Conservation (phyloP, 306 rosid genomes). For the Cucumis cinereus region DNA sequence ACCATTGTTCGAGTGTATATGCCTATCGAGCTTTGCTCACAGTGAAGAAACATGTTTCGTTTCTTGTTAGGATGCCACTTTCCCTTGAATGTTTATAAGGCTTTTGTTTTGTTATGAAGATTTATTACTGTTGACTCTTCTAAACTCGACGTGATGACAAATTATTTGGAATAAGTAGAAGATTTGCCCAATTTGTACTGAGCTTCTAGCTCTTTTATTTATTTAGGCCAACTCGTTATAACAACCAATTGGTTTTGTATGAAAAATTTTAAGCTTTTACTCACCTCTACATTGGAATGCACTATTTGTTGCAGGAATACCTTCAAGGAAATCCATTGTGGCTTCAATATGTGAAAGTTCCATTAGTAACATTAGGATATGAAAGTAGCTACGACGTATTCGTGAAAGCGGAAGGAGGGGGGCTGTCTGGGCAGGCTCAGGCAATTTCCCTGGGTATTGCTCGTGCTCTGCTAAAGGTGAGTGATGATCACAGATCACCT, state of each 20-base stretch:
- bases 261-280: neutral
- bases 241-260: neutral
- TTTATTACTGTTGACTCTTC: neutral
- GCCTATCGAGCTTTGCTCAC: no score
- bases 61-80: neutral
- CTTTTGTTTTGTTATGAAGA: no score
- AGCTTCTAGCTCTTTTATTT: neutral
- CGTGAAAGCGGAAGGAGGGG: constrained; percentile 88
- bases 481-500: constrained; percentile 68
- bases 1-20: no score
- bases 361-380: constrained; percentile 65
- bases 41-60: neutral
- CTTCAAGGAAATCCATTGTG: constrained; percentile 93
- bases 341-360: constrained; percentile 75
- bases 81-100: neutral
- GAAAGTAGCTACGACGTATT: constrained; percentile 78
- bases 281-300: constrained; percentile 7
- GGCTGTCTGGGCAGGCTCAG: constrained; percentile 95
- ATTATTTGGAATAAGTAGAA: neutral
- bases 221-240: neutral
- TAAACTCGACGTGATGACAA: neutral
- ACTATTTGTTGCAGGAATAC: constrained; percentile 44
- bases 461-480: constrained; percentile 82
- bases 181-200: neutral
- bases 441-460: constrained; percentile 93